Percentiles rank a stretch among this genome's conserved stretches.
Conservation (phyloP, 2,329 filamentous ascomycete genomes). For the Pestalotiopsis sp. region DNA sequence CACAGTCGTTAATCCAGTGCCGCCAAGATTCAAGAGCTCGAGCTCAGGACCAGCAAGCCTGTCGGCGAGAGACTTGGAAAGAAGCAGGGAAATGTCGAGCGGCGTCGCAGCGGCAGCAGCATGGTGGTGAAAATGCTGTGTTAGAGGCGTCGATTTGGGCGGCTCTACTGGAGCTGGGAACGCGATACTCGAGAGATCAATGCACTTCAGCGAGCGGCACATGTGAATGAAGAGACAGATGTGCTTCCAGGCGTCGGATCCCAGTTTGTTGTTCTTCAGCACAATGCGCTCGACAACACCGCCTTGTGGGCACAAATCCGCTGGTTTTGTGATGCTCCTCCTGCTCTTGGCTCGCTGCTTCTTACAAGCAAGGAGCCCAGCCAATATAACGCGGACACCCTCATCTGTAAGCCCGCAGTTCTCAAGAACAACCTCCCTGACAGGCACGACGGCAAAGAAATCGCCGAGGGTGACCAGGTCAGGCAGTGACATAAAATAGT, state of each 20-base stretch:
- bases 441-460: conserved; percentile 90
- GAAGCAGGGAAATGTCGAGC: conserved; percentile 63
- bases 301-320: conserved; percentile 50
- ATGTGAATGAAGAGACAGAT: conserved; percentile 89
- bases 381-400: conserved; percentile 82
- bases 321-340: conserved; percentile 40
- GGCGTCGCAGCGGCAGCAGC: conserved; percentile 32
- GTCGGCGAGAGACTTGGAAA: conserved; percentile 76
- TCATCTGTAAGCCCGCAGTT: conserved; percentile 88
- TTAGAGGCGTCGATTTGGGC: conserved; percentile 21
- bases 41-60: conserved; percentile 75
- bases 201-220: conserved; percentile 80
- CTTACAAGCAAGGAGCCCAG: conserved; percentile 81
- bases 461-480: conserved; percentile 90
- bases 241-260: conserved; percentile 86
- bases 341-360: conserved; percentile 60
- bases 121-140: conserved; percentile 28
- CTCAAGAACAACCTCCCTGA: conserved; percentile 83
- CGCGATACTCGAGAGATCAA: conserved; percentile 84
- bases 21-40: conserved; percentile 81
- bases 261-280: conserved; percentile 90
- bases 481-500: conserved; percentile 79
- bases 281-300: conserved; percentile 86
- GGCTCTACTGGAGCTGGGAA: conserved; percentile 57
- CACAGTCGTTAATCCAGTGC: conserved; percentile 72